Evolutionary conservation across 1,284 basidiomycete genomes (phyloP).

Genomic region (Omphalotus olearius): DNA sequence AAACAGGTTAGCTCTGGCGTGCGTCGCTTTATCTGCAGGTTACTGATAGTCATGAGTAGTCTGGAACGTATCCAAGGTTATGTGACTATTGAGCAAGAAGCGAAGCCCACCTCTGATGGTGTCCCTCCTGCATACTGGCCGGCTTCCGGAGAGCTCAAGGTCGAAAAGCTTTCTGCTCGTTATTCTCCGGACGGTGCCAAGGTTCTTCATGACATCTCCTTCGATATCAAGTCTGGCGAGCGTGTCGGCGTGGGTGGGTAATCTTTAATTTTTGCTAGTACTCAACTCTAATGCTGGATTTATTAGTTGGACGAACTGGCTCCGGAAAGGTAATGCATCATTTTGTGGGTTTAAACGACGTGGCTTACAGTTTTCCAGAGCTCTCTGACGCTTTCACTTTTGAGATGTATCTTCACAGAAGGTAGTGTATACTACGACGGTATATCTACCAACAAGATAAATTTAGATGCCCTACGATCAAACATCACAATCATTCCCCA

Average conservation of each 20-base stretch:
- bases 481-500: slow-evolving; percentile 63
- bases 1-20: slow-evolving; percentile 37
- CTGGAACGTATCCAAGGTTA: slow-evolving; percentile 77
- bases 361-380: slow-evolving; percentile 27
- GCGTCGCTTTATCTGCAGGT: background rate
- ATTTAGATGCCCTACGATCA: slow-evolving; percentile 60
- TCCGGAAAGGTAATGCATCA: slow-evolving; percentile 55
- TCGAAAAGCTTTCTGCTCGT: slow-evolving; percentile 58
- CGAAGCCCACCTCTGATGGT: slow-evolving; percentile 40
- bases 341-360: too few species aligned
- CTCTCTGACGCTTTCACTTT: slow-evolving; percentile 45
- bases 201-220: slow-evolving; percentile 53
- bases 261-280: slow-evolving; percentile 8
- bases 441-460: slow-evolving; percentile 42
- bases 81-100: slow-evolving; percentile 71
- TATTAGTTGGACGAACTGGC: slow-evolving; percentile 65
- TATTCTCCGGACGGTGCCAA: slow-evolving; percentile 49
- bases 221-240: slow-evolving; percentile 56
- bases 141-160: slow-evolving; percentile 60
- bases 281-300: background rate
- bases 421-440: slow-evolving; percentile 55
- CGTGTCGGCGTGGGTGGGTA: slow-evolving; percentile 52
- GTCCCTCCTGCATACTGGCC: slow-evolving; percentile 80
- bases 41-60: slow-evolving; percentile 27
- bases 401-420: slow-evolving; percentile 55